phyloP scores from a whole-genome alignment of 1,284 basidiomycete species.

The Tilletia walkeri region DNA sequence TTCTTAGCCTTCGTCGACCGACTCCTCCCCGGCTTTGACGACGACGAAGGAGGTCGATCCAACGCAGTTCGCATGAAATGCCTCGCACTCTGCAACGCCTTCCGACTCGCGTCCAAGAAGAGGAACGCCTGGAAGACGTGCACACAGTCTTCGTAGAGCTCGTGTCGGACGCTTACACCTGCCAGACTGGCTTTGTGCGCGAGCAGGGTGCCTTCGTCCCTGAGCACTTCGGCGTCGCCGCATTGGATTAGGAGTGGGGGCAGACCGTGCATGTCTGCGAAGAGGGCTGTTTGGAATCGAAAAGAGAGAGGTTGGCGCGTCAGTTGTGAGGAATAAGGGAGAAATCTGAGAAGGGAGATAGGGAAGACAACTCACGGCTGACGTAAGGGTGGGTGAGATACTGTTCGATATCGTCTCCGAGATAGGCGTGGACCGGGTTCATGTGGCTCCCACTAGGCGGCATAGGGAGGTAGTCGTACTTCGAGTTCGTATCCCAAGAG shows the following conservation, averaged over 20 bases:
- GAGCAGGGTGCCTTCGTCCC: conserved; percentile 87
- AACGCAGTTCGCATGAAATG: conserved; percentile 48
- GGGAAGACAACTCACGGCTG: conserved; percentile 28
- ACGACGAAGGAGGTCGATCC: background rate
- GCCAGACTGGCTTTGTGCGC: conserved; percentile 88
- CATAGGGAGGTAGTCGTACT: conserved; percentile 58
- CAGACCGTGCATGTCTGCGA: conserved; percentile 80
- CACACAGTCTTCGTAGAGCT: conserved; percentile 85
- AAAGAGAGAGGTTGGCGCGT: background rate
- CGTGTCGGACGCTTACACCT: conserved; percentile 84
- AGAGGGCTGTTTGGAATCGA: conserved; percentile 70
- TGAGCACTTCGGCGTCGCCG: conserved; percentile 87
- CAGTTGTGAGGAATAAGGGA: background rate
- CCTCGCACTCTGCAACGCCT: conserved; percentile 52
- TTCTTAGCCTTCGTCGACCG: background rate
- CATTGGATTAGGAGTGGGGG: conserved; percentile 90
- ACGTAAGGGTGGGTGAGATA: conserved; percentile 95
- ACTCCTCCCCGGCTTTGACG: background rate
- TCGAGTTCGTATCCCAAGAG: conserved; percentile 90
- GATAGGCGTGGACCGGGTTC: conserved; percentile 87
- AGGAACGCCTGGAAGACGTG: conserved; percentile 56
- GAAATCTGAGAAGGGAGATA: background rate
- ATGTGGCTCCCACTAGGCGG: conserved; percentile 74
- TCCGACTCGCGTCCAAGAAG: conserved; percentile 53
- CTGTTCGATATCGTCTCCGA: conserved; percentile 76